Evolutionary conservation across 1,139 yeast genomes (phyloP), one percentile per base, ranked within the genome.

Genomic region (Wickerhamiella pararugosa): DNA sequence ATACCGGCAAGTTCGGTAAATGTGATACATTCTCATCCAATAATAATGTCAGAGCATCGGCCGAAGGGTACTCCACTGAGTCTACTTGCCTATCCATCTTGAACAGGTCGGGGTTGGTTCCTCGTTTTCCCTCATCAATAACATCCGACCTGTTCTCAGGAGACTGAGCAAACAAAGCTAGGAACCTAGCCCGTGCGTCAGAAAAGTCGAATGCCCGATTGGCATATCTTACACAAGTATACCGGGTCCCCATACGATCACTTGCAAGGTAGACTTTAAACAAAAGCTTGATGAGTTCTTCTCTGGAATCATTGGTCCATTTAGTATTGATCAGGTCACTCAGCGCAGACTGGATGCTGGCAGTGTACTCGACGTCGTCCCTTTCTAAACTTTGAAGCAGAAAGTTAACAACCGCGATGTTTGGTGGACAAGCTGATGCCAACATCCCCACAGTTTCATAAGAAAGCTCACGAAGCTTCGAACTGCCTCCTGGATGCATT

Each of bases 81-180:
- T 25, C 40, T 5, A 41, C 46, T 40, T 34, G 44, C 33, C 32
- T 44, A 39, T 37, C 47, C 5, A 40, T 40, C 4, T 55, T 45
- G 54, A 72, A 76, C 75, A 79, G 72, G 53, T 81, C 73, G 0
- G 96, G 96, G 55, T 83, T 77, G 28, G 90, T 64, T 0, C 97
- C 97, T 47, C 74, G 74, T n/a, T 60, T 60, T 0, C 95, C 79
- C 57, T 86, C 96, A 53, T 86, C 94, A 9, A 77, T 64, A 0
- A 79, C 73, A 50, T 84, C 94, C 1, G 83, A 68, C 42, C 81
- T 66, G 50, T 79, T 80, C 5, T 47, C 51, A 3, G 59, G 60
- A 11, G 73, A 62, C 7, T 83, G 61, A 6, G 86, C 95, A 41
- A 79, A 58, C 15, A 86, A 58, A 54, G 90, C 79, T 34, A 83